phyloP scores from a whole-genome alignment of 225 moss, liverwort and hornwort species.

The Polytrichum commune region DNA sequence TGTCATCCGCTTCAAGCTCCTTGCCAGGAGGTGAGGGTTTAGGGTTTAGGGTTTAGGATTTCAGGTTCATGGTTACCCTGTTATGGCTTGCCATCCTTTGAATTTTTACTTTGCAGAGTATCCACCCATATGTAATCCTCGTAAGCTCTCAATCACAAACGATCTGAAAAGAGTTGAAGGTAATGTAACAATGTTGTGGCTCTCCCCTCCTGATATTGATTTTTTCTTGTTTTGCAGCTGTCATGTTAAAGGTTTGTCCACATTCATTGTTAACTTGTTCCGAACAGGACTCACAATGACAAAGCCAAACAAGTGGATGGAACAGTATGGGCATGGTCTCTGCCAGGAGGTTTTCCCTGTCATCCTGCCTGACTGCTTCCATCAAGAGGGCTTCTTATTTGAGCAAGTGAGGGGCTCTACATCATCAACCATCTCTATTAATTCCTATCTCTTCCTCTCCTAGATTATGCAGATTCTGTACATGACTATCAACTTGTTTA shows the following conservation, averaged over 20 bases:
- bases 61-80: too few species aligned
- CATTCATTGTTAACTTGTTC: slow-evolving; percentile 83
- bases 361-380: slow-evolving; percentile 43
- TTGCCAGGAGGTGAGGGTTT: slow-evolving; percentile 64
- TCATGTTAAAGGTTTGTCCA: slow-evolving; percentile 78
- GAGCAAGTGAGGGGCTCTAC: slow-evolving; percentile 33
- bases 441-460: background rate
- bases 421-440: too few species aligned
- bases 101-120: too few species aligned
- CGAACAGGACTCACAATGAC: slow-evolving; percentile 66
- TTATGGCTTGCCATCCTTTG: too few species aligned
- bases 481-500: too few species aligned
- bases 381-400: slow-evolving; percentile 33
- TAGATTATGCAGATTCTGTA: background rate
- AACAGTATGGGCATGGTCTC: slow-evolving; percentile 78
- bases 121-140: background rate
- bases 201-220: too few species aligned
- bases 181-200: too few species aligned
- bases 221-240: slow-evolving; percentile 44
- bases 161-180: too few species aligned
- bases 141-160: too few species aligned
- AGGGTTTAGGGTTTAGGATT: background rate
- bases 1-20: slow-evolving; percentile 81
- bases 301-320: slow-evolving; percentile 69
- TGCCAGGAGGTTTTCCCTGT: slow-evolving; percentile 85